phyloP scores from a whole-genome alignment of 1,139 yeast species.

The Hansenula sp. region DNA sequence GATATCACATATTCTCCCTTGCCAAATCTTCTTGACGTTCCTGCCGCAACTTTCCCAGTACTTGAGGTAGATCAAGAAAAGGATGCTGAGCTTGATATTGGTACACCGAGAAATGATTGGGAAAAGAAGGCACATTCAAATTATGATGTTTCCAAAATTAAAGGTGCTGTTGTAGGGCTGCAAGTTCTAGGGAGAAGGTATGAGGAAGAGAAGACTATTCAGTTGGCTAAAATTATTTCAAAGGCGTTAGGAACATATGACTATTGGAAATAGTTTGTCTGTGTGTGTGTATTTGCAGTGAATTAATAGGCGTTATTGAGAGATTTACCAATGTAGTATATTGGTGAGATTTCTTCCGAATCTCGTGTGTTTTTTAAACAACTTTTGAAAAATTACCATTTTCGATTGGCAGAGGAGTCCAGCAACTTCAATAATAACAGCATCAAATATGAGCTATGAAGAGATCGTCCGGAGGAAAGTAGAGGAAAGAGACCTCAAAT shows the following conservation, averaged over 20 bases:
- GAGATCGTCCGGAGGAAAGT: too few species aligned
- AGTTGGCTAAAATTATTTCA: constrained; percentile 25
- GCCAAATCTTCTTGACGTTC: constrained; percentile 37
- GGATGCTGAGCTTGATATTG: too few species aligned
- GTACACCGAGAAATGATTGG: constrained; percentile 4
- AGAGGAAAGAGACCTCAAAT: too few species aligned
- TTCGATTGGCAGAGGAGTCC: too few species aligned
- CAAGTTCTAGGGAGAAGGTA: constrained; percentile 37
- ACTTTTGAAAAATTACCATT: too few species aligned
- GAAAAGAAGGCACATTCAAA: constrained; percentile 13
- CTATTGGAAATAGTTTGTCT: not conserved
- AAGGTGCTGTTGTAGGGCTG: constrained; percentile 39
- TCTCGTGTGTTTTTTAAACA: too few species aligned
- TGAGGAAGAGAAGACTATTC: constrained; percentile 38
- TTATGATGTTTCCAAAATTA: constrained; percentile 33
- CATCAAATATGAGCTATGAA: too few species aligned
- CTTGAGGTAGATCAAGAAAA: constrained; percentile 33
- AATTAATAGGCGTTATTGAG: too few species aligned
- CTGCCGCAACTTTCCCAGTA: constrained; percentile 39
- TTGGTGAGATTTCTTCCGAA: too few species aligned
- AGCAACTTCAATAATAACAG: too few species aligned
- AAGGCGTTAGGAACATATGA: not conserved
- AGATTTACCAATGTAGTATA: too few species aligned
- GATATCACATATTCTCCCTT: constrained; percentile 33
- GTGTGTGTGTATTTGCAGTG: too few species aligned